Base-by-base conservation (phyloP, 768 basidiomycete species). In the Boletus huronensis region DNA sequence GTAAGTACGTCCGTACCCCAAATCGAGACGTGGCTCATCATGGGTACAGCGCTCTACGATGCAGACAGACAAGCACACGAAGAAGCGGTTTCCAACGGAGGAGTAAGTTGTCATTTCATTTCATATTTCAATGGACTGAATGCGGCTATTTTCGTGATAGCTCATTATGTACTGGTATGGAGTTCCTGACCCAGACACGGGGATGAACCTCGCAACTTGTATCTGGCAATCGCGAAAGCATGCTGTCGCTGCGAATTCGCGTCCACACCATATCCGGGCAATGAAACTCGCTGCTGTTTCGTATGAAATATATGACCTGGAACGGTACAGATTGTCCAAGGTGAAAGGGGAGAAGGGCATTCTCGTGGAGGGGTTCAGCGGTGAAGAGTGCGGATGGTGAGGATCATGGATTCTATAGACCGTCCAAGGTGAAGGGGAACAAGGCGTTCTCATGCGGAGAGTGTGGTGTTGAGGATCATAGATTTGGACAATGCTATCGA, bases 101-200 rank as follows among this genome's bases (percentile, higher is more conserved):
- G 92, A 19, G 88, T 92, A 67, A 67, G 85, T 75, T 44, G 19
- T 25, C 41, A 19, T 42, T 39, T 8, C 31, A 3, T 11, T 48
- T 52, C n/a, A 14, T 14, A 28, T 49, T 43, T 36, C 23, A 49
- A 17, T 34, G 19, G 19, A 48, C 39, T 60, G 48, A 66, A 39
- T 29, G 21, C 21, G 10, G 14, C 8, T 19, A 55, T 52, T 38
- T 39, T 32, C 41, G 21, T 35, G 45, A 38, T 54, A 91, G 82
- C 76, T 98, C 31, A 81, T 97, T 48, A 76, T 95, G 67, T 98
- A 98, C 70, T 98, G 96, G 95, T 95, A 93, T 62, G 94, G 94
- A 10, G 79, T 87, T 29, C 94, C 94, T 1, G 74, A 90, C 60
- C 79, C 79, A 46, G 68, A 76, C 35, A 88, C 89, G 0, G 85